These are phyloP conservation scores for Scheffersomyces cryptocercus DNA, from an alignment of 1,139 yeast species.

Conservation along the genomic window DNA sequence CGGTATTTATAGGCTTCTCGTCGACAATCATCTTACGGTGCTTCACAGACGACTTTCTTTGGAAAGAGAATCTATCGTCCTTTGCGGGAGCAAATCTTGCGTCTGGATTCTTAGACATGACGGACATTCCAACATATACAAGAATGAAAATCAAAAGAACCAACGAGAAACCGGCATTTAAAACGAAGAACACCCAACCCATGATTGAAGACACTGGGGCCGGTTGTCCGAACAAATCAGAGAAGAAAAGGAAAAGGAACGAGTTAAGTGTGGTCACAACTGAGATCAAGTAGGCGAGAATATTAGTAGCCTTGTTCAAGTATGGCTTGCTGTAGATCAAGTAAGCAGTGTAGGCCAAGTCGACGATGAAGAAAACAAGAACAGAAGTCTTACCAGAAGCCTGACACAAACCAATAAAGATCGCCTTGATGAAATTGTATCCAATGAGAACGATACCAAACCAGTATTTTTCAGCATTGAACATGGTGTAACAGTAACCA, in stretches of 20 bases:
- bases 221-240: slow-evolving; percentile 69
- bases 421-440: slow-evolving; percentile 57
- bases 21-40: slow-evolving; percentile 9
- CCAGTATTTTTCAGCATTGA: slow-evolving; percentile 72
- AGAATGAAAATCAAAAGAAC: slow-evolving; percentile 62
- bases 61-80: slow-evolving; percentile 84
- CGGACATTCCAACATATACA: slow-evolving; percentile 54
- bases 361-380: slow-evolving; percentile 62
- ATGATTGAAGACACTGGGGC: slow-evolving; percentile 68
- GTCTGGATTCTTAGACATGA: slow-evolving; percentile 76
- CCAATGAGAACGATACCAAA: slow-evolving; percentile 62
- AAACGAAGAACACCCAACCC: slow-evolving; percentile 78
- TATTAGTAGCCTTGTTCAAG: slow-evolving; percentile 71
- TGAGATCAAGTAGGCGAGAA: slow-evolving; percentile 62
- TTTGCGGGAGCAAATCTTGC: slow-evolving; percentile 79
- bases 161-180: slow-evolving; percentile 76
- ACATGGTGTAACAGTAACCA: slow-evolving; percentile 84
- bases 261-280: slow-evolving; percentile 69
- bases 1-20: background rate
- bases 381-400: slow-evolving; percentile 70
- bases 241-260: slow-evolving; percentile 71
- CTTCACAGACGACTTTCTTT: slow-evolving; percentile 50
- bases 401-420: slow-evolving; percentile 71
- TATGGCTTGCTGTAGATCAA: slow-evolving; percentile 64
- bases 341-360: slow-evolving; percentile 59